Percentiles rank a stretch among this genome's conserved stretches.
Evolutionary conservation across 352 stramenopile genomes (phyloP).

Genomic region (Peronospora tabacina): DNA sequence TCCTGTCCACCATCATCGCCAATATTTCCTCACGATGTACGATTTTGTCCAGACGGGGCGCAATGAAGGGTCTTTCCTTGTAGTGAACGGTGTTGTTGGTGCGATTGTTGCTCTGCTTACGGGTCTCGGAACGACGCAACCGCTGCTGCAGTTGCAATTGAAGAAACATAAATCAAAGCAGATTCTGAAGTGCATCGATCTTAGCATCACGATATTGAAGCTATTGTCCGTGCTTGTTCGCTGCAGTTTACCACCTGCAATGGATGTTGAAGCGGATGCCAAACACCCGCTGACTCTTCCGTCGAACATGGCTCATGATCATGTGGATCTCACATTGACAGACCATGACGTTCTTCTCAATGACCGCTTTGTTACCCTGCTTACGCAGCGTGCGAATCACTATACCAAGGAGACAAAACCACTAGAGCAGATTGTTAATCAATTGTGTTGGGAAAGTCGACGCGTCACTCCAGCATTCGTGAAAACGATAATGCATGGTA

Average conservation of each 20-base stretch:
- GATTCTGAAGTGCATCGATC: conserved; percentile 73
- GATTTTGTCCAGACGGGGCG: conserved; percentile 72
- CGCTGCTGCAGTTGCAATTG: conserved; percentile 53
- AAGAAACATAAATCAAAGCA: conserved; percentile 61
- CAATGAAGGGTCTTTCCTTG: conserved; percentile 75
- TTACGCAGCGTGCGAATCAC: conserved; percentile 61
- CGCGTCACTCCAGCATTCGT: conserved; percentile 49
- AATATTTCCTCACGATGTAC: conserved; percentile 72
- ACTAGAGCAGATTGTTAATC: conserved; percentile 65
- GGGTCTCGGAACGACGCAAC: conserved; percentile 46
- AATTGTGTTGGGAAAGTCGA: conserved; percentile 75
- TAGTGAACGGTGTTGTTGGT: conserved; percentile 76
- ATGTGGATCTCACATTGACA: conserved; percentile 46
- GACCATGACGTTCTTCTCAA: conserved; percentile 66
- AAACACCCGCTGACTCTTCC: conserved; percentile 34
- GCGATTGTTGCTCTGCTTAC: conserved; percentile 64
- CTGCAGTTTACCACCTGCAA: conserved; percentile 55
- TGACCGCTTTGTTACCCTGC: conserved; percentile 66
- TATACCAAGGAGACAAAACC: conserved; percentile 79
- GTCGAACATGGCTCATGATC: conserved; percentile 59
- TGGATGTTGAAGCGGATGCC: conserved; percentile 42
- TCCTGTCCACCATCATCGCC: conserved; percentile 52
- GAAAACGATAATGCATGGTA: conserved; percentile 60
- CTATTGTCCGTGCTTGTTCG: conserved; percentile 67
- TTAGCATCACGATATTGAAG: conserved; percentile 64